A percentile compares a stretch with the other conserved stretches of the same genome.
Conservation (phyloP, 805 yeast genomes). For the Blastobotrys parvus region DNA sequence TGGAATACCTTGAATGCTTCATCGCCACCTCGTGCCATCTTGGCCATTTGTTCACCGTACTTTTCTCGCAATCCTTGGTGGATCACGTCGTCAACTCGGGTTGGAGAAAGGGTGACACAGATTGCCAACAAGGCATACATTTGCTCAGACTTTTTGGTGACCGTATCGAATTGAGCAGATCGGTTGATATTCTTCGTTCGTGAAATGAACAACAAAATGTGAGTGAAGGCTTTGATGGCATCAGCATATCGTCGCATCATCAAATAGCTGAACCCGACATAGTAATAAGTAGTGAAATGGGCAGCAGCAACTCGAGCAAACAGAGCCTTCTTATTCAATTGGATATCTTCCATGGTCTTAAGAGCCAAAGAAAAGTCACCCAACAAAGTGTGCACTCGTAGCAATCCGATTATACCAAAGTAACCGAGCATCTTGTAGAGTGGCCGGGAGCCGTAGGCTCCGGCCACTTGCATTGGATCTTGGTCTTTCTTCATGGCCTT, state of each 20-base stretch:
- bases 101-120: slow-evolving; percentile 38
- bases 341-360: slow-evolving; percentile 40
- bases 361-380: slow-evolving; percentile 44
- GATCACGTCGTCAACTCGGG: slow-evolving; percentile 38
- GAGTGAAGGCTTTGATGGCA: slow-evolving; percentile 41
- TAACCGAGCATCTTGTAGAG: slow-evolving; percentile 41
- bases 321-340: slow-evolving; percentile 39
- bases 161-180: slow-evolving; percentile 38
- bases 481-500: slow-evolving; percentile 27
- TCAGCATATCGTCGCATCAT: slow-evolving; percentile 44
- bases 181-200: slow-evolving; percentile 37
- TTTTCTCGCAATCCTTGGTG: slow-evolving; percentile 39
- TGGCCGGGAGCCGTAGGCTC: slow-evolving; percentile 36
- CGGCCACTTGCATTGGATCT: slow-evolving; percentile 30
- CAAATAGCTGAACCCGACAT: slow-evolving; percentile 43
- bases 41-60: slow-evolving; percentile 38
- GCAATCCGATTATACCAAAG: slow-evolving; percentile 40
- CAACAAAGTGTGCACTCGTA: slow-evolving; percentile 41
- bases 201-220: slow-evolving; percentile 38
- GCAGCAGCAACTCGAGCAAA: slow-evolving; percentile 41
- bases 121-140: slow-evolving; percentile 43
- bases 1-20: slow-evolving; percentile 35
- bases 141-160: slow-evolving; percentile 42
- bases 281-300: slow-evolving; percentile 44
- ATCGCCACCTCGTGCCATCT: slow-evolving; percentile 37